These are phyloP conservation scores for Populus hybrid DNA, from an alignment of 441 rosid species.

Conservation along the genomic window DNA sequence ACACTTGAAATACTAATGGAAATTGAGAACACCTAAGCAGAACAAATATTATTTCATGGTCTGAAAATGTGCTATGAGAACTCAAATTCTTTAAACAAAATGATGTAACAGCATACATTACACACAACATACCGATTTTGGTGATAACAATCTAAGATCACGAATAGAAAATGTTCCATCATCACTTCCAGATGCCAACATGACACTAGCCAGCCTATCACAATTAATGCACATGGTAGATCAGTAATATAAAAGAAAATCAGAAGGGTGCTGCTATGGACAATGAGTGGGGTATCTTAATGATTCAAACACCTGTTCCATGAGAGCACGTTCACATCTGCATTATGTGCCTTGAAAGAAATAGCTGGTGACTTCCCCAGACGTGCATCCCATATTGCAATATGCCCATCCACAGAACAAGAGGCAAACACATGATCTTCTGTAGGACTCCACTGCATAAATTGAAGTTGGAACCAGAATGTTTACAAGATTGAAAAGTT, in stretches of 20 bases:
- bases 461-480: conserved; percentile 12
- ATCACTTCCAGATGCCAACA: conserved; percentile 96
- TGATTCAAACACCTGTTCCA: conserved; percentile 74
- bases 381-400: conserved; percentile 91
- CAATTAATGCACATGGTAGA: conserved; percentile 17
- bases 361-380: conserved; percentile 60
- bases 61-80: background rate
- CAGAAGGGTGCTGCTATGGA: background rate
- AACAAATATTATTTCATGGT: background rate
- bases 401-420: conserved; percentile 71
- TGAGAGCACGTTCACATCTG: conserved; percentile 93
- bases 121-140: conserved; percentile 16
- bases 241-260: conserved; percentile 11
- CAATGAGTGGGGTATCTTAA: background rate
- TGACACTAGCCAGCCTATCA: conserved; percentile 78
- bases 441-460: conserved; percentile 87
- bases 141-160: conserved; percentile 67
- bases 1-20: background rate
- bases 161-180: conserved; percentile 91
- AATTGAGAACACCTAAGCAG: background rate
- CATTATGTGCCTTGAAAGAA: conserved; percentile 78
- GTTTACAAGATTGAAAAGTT: conserved; percentile 6
- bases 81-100: background rate
- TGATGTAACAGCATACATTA: background rate
- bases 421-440: conserved; percentile 82